phyloP scores from a whole-genome alignment of 2,329 filamentous ascomycete genomes.

The Phialocephala sp. region DNA sequence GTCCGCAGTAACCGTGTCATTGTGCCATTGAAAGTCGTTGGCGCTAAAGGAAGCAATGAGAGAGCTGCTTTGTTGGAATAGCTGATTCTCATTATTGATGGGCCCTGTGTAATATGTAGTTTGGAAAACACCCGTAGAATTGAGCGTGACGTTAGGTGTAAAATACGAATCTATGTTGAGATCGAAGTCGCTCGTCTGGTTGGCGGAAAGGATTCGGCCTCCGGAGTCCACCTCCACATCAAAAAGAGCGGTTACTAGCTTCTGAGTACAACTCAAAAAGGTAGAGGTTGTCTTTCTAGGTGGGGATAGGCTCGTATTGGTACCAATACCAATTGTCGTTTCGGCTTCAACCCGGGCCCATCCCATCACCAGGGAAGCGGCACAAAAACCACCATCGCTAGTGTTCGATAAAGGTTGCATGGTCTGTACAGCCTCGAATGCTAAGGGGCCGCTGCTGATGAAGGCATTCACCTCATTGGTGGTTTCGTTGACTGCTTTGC shows the following conservation, averaged over 20 bases:
- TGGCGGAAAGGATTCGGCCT: not conserved
- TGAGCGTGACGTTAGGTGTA: not conserved
- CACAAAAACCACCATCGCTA: conserved; percentile 24
- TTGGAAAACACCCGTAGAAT: conserved; percentile 13
- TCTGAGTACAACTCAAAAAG: conserved; percentile 46
- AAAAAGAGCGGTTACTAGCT: conserved; percentile 43
- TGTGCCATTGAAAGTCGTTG: conserved; percentile 50
- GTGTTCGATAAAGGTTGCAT: conserved; percentile 13
- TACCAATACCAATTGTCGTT: not conserved
- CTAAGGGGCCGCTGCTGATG: not conserved
- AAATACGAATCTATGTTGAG: not conserved
- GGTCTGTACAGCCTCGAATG: conserved; percentile 20
- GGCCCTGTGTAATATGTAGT: conserved; percentile 33
- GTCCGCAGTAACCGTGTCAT: conserved; percentile 50
- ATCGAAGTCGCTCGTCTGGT: not conserved
- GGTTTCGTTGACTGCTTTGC: not conserved
- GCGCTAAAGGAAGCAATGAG: conserved; percentile 12
- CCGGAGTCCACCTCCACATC: conserved; percentile 43
- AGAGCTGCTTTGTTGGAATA: not conserved
- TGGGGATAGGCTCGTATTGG: not conserved
- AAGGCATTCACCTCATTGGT: not conserved
- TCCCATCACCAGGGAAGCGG: conserved; percentile 20
- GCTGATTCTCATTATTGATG: conserved; percentile 29
- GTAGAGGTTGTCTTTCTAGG: conserved; percentile 15
- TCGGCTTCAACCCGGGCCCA: conserved; percentile 26